Evolutionary conservation across 306 rosid species (phyloP).

Genomic region (Vicia sativa): DNA sequence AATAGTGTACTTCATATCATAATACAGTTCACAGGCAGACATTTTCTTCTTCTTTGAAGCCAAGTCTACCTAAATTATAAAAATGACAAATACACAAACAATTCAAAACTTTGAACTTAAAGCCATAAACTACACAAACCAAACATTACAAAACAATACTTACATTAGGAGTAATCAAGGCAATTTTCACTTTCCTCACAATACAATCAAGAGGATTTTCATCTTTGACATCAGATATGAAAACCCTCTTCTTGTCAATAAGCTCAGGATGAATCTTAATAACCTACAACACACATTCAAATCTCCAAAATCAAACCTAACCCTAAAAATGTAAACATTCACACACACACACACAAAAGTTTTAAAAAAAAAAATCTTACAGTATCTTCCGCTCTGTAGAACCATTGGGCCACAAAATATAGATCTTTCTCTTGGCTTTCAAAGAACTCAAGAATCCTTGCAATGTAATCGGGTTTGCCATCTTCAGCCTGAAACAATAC

Average conservation of each 20-base stretch:
- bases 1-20: slow-evolving; percentile 41
- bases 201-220: slow-evolving; percentile 47
- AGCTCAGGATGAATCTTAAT: slow-evolving; percentile 38
- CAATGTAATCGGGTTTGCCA: slow-evolving; percentile 45
- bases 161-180: slow-evolving; percentile 24
- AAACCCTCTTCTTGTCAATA: slow-evolving; percentile 40
- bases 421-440: slow-evolving; percentile 22
- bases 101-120: background rate
- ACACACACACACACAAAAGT: background rate
- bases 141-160: background rate
- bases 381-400: slow-evolving; percentile 50
- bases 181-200: slow-evolving; percentile 41
- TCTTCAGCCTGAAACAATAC: slow-evolving; percentile 41
- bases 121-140: background rate
- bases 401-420: slow-evolving; percentile 52
- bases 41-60: slow-evolving; percentile 16
- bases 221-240: slow-evolving; percentile 45
- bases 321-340: background rate
- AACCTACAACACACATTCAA: slow-evolving; percentile 37
- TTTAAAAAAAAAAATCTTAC: slow-evolving; percentile 5
- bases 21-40: slow-evolving; percentile 41
- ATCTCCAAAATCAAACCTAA: background rate
- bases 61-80: slow-evolving; percentile 36
- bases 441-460: slow-evolving; percentile 47
- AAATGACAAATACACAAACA: background rate